A percentile compares a stretch with the other conserved stretches of the same genome.
phyloP scores from a whole-genome alignment of 345 rosid species.

The Trapa bicornis region DNA sequence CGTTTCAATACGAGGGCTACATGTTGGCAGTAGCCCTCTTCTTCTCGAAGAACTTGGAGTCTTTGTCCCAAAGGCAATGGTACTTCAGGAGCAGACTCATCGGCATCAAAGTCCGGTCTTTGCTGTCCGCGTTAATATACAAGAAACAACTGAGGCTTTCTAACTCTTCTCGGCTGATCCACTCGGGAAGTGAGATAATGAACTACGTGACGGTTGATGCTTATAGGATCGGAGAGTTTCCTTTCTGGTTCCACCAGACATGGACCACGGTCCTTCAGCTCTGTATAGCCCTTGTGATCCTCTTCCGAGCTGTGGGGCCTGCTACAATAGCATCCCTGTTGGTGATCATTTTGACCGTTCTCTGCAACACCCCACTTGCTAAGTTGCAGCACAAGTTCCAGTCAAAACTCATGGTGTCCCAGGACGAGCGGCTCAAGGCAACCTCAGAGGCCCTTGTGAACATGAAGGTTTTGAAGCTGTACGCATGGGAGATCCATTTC shows the following conservation, averaged over 20 bases:
- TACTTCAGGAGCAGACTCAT: slow-evolving; percentile 68
- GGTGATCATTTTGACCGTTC: slow-evolving; percentile 60
- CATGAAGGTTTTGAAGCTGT: slow-evolving; percentile 87
- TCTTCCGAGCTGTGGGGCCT: slow-evolving; percentile 67
- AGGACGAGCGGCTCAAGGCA: slow-evolving; percentile 77
- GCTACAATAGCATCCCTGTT: slow-evolving; percentile 77
- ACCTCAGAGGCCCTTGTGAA: slow-evolving; percentile 66
- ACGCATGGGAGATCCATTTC: slow-evolving; percentile 90
- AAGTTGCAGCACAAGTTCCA: slow-evolving; percentile 83
- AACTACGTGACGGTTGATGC: slow-evolving; percentile 92
- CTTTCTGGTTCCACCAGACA: slow-evolving; percentile 91
- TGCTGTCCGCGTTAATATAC: slow-evolving; percentile 68
- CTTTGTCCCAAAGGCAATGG: slow-evolving; percentile 91
- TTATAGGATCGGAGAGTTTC: slow-evolving; percentile 83
- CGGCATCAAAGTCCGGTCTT: slow-evolving; percentile 68
- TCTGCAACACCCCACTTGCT: slow-evolving; percentile 84
- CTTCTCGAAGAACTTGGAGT: slow-evolving; percentile 51
- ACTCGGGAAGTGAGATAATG: slow-evolving; percentile 85
- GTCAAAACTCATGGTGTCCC: slow-evolving; percentile 62
- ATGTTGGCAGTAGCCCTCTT: slow-evolving; percentile 50
- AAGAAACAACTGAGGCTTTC: slow-evolving; percentile 75
- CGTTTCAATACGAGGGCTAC: slow-evolving; percentile 64
- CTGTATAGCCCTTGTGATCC: slow-evolving; percentile 55
- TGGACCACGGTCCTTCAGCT: slow-evolving; percentile 90
- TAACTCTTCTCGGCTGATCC: slow-evolving; percentile 55